Conservation (phyloP, 1,284 basidiomycete genomes). For the Cryptococcus sp. region DNA sequence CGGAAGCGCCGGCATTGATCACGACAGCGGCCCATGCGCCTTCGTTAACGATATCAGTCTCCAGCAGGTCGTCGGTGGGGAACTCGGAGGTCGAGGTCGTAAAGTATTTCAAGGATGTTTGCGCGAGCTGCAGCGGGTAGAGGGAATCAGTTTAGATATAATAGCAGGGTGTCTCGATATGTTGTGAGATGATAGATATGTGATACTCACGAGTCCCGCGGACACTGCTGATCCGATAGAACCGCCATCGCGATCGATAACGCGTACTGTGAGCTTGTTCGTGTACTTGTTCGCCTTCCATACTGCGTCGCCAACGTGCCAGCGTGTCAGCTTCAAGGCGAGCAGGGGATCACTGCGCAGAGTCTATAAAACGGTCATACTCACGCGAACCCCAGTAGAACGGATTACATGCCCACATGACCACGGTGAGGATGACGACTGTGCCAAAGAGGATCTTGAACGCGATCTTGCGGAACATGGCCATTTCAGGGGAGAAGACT, state of each 20-base stretch:
- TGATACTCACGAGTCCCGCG: conserved; percentile 23
- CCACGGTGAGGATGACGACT: conserved; percentile 33
- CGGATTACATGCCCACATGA: conserved; percentile 49
- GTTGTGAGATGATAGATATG: neutral
- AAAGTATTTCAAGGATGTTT: conserved; percentile 39
- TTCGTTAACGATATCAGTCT: conserved; percentile 43
- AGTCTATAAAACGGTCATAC: conserved; percentile 7
- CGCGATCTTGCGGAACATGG: conserved; percentile 33
- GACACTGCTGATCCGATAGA: conserved; percentile 52
- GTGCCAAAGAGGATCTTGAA: conserved; percentile 40
- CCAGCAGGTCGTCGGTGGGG: conserved; percentile 30
- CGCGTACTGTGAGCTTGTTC: conserved; percentile 54
- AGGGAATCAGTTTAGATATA: neutral
- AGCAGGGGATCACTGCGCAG: no score
- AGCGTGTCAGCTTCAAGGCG: neutral
- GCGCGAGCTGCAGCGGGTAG: conserved; percentile 13
- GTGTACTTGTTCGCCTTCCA: conserved; percentile 50
- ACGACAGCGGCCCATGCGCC: conserved; percentile 49
- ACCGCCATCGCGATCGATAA: conserved; percentile 57
- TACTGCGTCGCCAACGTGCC: conserved; percentile 30
- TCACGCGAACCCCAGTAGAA: conserved; percentile 57
- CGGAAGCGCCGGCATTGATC: conserved; percentile 41
- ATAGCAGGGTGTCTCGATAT: neutral
- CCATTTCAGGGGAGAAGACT: conserved; percentile 37
- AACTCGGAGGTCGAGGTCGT: conserved; percentile 35